phyloP scores from a whole-genome alignment of 2,329 filamentous ascomycete species.

The Mycosphaerella arachidis region DNA sequence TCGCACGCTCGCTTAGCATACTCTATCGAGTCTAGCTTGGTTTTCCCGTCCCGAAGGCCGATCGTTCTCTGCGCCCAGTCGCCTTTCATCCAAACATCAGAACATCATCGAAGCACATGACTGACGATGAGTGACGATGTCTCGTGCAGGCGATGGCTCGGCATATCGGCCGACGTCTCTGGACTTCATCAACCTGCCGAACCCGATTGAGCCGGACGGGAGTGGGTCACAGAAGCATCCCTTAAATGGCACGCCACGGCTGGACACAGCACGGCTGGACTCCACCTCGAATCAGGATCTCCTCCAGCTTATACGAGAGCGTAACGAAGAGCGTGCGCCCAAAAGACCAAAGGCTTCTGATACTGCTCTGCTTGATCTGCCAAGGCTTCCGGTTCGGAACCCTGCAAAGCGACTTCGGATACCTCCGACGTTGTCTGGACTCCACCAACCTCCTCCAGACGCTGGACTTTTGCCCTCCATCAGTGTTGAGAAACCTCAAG shows the following conservation, averaged over 20 bases:
- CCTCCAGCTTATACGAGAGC: slow-evolving; percentile 23
- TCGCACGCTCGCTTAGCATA: not conserved
- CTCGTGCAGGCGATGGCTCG: not conserved
- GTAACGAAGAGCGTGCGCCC: slow-evolving; percentile 32
- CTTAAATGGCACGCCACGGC: slow-evolving; percentile 28
- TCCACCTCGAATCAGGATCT: slow-evolving; percentile 26
- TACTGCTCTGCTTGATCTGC: slow-evolving; percentile 26
- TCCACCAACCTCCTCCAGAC: slow-evolving; percentile 61
- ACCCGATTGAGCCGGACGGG: slow-evolving; percentile 35
- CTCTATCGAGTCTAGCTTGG: not conserved
- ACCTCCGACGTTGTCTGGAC: slow-evolving; percentile 52
- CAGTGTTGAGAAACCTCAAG: slow-evolving; percentile 28
- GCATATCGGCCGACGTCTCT: slow-evolving; percentile 29
- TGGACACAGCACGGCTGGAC: slow-evolving; percentile 25
- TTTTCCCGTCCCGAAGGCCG: not conserved
- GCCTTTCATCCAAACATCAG: not conserved
- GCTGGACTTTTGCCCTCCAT: slow-evolving; percentile 59
- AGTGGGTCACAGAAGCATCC: slow-evolving; percentile 29
- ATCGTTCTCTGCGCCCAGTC: not conserved
- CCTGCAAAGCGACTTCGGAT: slow-evolving; percentile 37
- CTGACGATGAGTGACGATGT: not conserved
- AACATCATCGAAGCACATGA: not conserved
- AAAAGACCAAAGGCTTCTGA: slow-evolving; percentile 24
- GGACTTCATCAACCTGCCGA: slow-evolving; percentile 34
- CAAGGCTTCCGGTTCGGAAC: slow-evolving; percentile 35